phyloP scores from a whole-genome alignment of 306 rosid genomes.

The Quercus robur region DNA sequence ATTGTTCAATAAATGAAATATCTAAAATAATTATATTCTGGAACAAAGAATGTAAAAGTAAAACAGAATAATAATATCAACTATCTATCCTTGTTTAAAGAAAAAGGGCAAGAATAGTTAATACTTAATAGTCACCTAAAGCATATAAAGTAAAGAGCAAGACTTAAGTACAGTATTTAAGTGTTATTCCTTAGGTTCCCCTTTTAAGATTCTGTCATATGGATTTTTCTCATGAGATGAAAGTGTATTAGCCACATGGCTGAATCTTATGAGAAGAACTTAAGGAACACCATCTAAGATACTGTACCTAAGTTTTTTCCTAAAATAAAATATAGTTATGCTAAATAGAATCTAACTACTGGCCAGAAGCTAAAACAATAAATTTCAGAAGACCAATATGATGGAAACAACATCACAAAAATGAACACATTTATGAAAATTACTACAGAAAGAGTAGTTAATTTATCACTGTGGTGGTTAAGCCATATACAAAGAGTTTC shows the following conservation, averaged over 20 bases:
- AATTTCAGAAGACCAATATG: background rate
- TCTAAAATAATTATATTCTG: background rate
- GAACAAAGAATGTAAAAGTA: conserved; percentile 14
- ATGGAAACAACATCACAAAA: background rate
- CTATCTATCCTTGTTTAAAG: background rate
- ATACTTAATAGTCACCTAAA: background rate
- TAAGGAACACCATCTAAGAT: too few relatives aligned
- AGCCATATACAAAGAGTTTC: background rate
- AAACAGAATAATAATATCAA: background rate
- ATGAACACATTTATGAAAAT: background rate
- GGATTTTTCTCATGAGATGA: too few relatives aligned
- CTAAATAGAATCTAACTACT: background rate
- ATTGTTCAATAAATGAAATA: conserved; percentile 14
- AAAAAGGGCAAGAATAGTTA: background rate
- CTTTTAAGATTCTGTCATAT: too few relatives aligned
- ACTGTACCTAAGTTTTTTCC: too few relatives aligned
- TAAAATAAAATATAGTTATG: background rate
- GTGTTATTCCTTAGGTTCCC: too few relatives aligned
- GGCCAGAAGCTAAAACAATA: background rate
- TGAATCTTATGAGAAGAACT: too few relatives aligned
- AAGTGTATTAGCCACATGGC: too few relatives aligned
- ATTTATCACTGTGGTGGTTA: background rate
- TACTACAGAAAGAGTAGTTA: background rate
- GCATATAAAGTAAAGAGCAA: background rate
- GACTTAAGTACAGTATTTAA: too few relatives aligned